phyloP scores from a whole-genome alignment of 2,329 filamentous ascomycete genomes.

The Epichloe amarillans region DNA sequence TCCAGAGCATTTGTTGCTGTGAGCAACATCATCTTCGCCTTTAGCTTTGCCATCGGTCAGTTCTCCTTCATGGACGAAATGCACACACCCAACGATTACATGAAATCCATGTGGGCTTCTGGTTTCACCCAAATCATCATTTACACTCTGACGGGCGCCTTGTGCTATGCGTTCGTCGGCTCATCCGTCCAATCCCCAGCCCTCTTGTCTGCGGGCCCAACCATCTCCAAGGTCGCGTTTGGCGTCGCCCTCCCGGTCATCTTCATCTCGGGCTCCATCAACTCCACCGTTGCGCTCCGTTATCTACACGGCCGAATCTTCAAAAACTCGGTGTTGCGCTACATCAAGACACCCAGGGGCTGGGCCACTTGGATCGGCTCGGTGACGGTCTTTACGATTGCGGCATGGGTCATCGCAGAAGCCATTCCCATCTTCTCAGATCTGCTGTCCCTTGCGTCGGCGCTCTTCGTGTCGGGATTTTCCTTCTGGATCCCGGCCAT shows the following conservation, averaged over 20 bases:
- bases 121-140: conserved; percentile 49
- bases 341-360: conserved; percentile 34
- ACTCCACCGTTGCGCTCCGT: conserved; percentile 34
- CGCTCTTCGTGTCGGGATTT: conserved; percentile 32
- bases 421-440: conserved; percentile 60
- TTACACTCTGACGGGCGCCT: conserved; percentile 52
- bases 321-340: conserved; percentile 28
- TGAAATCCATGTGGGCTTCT: conserved; percentile 46
- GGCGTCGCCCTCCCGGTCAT: conserved; percentile 60
- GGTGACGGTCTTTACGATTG: conserved; percentile 40
- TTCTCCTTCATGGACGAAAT: conserved; percentile 42
- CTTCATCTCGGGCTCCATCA: conserved; percentile 60
- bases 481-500: conserved; percentile 25
- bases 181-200: conserved; percentile 50
- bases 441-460: conserved; percentile 39
- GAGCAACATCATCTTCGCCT: conserved; percentile 59
- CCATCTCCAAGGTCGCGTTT: conserved; percentile 54
- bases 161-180: conserved; percentile 60
- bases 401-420: conserved; percentile 58
- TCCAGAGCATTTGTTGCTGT: conserved; percentile 45
- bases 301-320: conserved; percentile 33
- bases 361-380: conserved; percentile 46
- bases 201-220: conserved; percentile 46
- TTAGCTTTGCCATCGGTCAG: conserved; percentile 40
- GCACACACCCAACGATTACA: conserved; percentile 33